Evolutionary conservation across 2,329 filamentous ascomycete species (phyloP), one percentile per base, ranked within the genome.

Genomic region (Pyrenochaeta sp.): DNA sequence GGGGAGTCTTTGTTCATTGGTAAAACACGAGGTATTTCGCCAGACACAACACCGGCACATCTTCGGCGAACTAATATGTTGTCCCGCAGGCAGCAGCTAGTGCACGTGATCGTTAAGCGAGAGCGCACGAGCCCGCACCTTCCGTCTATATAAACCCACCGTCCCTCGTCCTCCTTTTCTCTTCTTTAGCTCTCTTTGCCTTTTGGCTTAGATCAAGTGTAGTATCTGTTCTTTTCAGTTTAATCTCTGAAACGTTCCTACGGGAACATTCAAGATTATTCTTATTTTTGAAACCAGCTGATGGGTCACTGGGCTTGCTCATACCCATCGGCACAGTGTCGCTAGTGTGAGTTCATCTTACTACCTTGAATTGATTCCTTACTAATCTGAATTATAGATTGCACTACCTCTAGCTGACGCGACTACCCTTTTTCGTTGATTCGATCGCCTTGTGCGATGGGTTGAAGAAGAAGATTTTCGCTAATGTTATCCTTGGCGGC

Each of bases 191-290:
- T 62, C 56, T 54, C 59, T 62, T 59, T 58, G 54, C 59, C 56
- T 53, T 59, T 56, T 53, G 50, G 50, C 50, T 53, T 53, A 53
- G 50, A 53, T 53, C 50, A 53, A 46, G 42, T 37, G 42, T 59
- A 60, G 90, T 92, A 92, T 91, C 90, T 92, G 90, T 93, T 93
- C 90, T 93, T 92, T 91, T 91, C 89, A 93, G 91, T 92, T 93
- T 93, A 92, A 93, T 92, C 89, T 90, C 90, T 93, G 90, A 90
- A 91, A 92, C 85, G 84, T 84, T 83, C 84, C 87, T 86, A 91
- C 82, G 84, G 87, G 83, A 83, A 83, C 84, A 34, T 87, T 44
- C 25, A 44, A 27, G 42, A 44, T 44, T 44, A 44, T 44, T 44
- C 87, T 88, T 85, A 92, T 93, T 91, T 90, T 91, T 91, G 83